Evolutionary conservation across 345 rosid species (phyloP), one percentile per base, ranked within the genome.

Genomic region (Clarkia xantiana): DNA sequence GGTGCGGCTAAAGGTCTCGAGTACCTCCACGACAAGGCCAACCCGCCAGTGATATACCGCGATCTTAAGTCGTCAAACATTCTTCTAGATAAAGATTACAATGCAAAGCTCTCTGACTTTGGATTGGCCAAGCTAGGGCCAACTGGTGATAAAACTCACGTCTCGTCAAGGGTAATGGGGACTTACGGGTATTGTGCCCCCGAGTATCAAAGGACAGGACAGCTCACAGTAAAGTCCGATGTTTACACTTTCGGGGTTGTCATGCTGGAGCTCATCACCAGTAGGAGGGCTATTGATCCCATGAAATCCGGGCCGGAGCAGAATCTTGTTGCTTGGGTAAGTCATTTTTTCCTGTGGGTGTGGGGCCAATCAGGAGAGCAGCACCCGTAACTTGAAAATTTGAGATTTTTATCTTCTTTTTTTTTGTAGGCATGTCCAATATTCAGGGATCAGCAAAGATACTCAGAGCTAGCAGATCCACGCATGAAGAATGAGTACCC

Each of bases 281-380:
- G 65, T 13, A 48, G 66, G 23, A 55, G 55, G 44, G 66, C 51
- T 19, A 19, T 62, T 1, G 66, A 61, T 16, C 53, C 65, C 13
- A 54, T 54, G 14, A 46, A 34, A 40, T 54, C 65, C 5, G 47
- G 11, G 5, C 45, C 25, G 6, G 65, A 61, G 59, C 59, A 54
- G 34, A 61, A 61, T 34, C 50, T 61, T 2, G 59, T 61, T 47
- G 18, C 47, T 13, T 55, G 66, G 66, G 66, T 62, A 62, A 42
- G n/a, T n/a, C n/a, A n/a, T n/a, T n/a, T n/a, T n/a, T n/a, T n/a
- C n/a, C n/a, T n/a, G n/a, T n/a, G n/a, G n/a, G n/a, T n/a, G n/a
- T n/a, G n/a, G n/a, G n/a, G n/a, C n/a, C n/a, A n/a, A n/a, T n/a
- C n/a, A n/a, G n/a, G n/a, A n/a, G n/a, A n/a, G n/a, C n/a, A n/a